Percentiles rank a stretch among this genome's conserved stretches.
Conservation (phyloP, 2,329 filamentous ascomycete species). For the Calycina herbarum region DNA sequence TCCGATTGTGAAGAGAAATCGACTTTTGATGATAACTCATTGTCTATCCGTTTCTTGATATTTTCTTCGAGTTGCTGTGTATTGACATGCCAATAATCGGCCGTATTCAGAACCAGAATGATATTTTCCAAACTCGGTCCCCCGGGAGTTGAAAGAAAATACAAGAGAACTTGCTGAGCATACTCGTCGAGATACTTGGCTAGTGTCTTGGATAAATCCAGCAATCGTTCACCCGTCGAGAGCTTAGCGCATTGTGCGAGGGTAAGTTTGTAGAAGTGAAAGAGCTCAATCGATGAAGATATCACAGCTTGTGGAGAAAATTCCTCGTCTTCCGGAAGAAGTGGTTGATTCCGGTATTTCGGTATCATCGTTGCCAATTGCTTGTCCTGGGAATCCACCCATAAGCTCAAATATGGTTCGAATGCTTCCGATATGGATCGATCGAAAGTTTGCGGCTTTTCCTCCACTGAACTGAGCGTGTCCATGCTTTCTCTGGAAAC, state of each 20-base stretch:
- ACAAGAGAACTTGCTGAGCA: slow-evolving; percentile 84
- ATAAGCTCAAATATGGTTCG: slow-evolving; percentile 93
- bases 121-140: slow-evolving; percentile 70
- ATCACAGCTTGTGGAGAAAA: slow-evolving; percentile 90
- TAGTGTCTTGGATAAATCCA: slow-evolving; percentile 82
- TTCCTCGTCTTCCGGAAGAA: slow-evolving; percentile 82
- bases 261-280: slow-evolving; percentile 93
- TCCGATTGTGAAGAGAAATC: slow-evolving; percentile 93
- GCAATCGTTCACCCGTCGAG: slow-evolving; percentile 82
- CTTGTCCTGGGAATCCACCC: slow-evolving; percentile 95
- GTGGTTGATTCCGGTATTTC: slow-evolving; percentile 79
- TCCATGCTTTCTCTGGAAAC: slow-evolving; percentile 75
- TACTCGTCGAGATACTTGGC: slow-evolving; percentile 95
- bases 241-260: slow-evolving; percentile 94
- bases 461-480: slow-evolving; percentile 78
- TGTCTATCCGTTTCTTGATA: slow-evolving; percentile 86
- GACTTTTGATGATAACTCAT: slow-evolving; percentile 70
- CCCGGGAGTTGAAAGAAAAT: slow-evolving; percentile 54
- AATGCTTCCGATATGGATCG: slow-evolving; percentile 95
- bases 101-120: slow-evolving; percentile 88
- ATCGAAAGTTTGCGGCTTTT: slow-evolving; percentile 75
- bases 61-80: slow-evolving; percentile 93
- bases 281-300: slow-evolving; percentile 90
- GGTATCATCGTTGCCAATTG: slow-evolving; percentile 82
- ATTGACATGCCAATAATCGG: slow-evolving; percentile 95